phyloP scores from a whole-genome alignment of 139 green algal genomes.

The Micromonas commoda region DNA sequence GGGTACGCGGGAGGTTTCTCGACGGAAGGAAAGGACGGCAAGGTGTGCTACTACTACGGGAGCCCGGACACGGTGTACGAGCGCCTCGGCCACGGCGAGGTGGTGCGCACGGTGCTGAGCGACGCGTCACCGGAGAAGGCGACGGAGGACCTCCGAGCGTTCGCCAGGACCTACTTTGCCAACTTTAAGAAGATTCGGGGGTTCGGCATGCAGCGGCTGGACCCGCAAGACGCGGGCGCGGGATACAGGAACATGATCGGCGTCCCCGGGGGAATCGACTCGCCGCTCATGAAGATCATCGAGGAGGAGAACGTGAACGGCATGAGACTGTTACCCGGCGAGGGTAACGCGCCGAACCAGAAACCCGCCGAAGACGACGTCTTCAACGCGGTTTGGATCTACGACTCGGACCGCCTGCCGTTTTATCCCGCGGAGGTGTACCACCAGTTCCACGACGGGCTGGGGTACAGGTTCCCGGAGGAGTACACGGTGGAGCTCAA shows the following conservation, averaged over 20 bases:
- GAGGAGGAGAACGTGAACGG: slow-evolving; percentile 37
- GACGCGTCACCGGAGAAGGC: not conserved
- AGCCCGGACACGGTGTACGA: slow-evolving; percentile 19
- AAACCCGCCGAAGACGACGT: slow-evolving; percentile 25
- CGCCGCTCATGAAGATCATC: slow-evolving; percentile 57
- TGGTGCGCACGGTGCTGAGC: not conserved
- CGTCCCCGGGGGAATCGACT: slow-evolving; percentile 57
- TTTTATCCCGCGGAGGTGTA: slow-evolving; percentile 79
- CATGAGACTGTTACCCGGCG: slow-evolving; percentile 9
- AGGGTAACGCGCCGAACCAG: slow-evolving; percentile 6
- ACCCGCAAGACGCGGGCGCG: slow-evolving; percentile 31
- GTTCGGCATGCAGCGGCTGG: slow-evolving; percentile 17
- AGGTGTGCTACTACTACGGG: slow-evolving; percentile 28
- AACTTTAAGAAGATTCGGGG: slow-evolving; percentile 20
- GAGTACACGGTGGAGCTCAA: slow-evolving; percentile 13
- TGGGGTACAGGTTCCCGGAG: slow-evolving; percentile 20
- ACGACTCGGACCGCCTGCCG: slow-evolving; percentile 60
- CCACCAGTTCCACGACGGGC: slow-evolving; percentile 82
- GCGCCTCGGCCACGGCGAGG: slow-evolving; percentile 17
- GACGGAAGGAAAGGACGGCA: not conserved
- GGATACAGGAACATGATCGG: slow-evolving; percentile 80
- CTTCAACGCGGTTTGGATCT: slow-evolving; percentile 48
- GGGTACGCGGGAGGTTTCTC: slow-evolving; percentile 18
- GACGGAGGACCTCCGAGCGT: not conserved
- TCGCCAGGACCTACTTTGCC: slow-evolving; percentile 6